Evolutionary conservation across 2,329 filamentous ascomycete genomes (phyloP), one percentile per base, ranked within the genome.

Genomic region (Aspergillus luchuensis): DNA sequence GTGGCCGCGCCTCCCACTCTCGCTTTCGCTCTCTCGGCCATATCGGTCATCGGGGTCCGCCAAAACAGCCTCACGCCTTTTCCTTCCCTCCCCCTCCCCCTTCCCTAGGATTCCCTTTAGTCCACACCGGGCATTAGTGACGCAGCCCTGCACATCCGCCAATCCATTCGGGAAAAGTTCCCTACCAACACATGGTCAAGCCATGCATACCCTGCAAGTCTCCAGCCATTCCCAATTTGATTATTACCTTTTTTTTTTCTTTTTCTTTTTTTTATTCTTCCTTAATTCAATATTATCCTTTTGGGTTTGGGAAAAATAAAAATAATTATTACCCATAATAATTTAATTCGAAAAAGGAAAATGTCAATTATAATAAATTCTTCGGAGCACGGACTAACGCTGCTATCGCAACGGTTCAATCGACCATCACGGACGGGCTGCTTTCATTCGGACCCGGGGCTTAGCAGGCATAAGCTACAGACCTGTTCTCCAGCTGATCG

Each of bases 111-210:
- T 56, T 60, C 57, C 33, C 54, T 53, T 49, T 51, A 62, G 51
- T 48, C 54, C 59, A 55, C 38, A 50, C 54, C 57, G 25, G 45
- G 55, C 54, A 57, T 58, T 60, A 64, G 66, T 67, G 65, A 68
- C 61, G 66, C 66, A 67, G 66, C 64, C 64, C 63, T 67, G 66
- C 59, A 65, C 55, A 56, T 58, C 55, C 49, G 57, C 23, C 58
- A 36, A 58, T 66, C 63, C 60, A 66, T 66, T 66, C 61, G 63
- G 64, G 64, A 65, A 66, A 62, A 60, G 65, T 66, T 66, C 65
- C 65, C 57, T 63, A 60, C 64, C 64, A 67, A 63, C 66, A 67
- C 64, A 67, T 67, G 66, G 66, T 64, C 59, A 54, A 61, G 62
- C 65, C 61, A 66, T 64, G 60, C 63, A 57, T 59, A 50, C 56